A percentile compares a stretch with the other conserved stretches of the same genome.
These are phyloP conservation scores for Eurotiales sp. DNA, from an alignment of 2,329 filamentous ascomycete species.

Conservation along the genomic window DNA sequence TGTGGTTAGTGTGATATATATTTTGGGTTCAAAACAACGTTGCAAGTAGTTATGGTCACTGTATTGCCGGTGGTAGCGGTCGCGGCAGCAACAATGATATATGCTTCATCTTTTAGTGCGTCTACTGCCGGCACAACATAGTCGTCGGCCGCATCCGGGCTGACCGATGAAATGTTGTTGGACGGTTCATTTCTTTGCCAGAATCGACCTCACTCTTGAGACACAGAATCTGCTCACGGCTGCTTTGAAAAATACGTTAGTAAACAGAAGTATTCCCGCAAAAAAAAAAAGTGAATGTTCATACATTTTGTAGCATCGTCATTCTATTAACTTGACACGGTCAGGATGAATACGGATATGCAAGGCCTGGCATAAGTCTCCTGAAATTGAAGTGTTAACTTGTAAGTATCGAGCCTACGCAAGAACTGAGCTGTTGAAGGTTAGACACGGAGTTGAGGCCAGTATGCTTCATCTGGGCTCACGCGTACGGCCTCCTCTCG, in stretches of 20 bases:
- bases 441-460: too few relatives aligned
- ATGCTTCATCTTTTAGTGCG: constrained; percentile 27
- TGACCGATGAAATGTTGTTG: constrained; percentile 22
- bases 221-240: constrained; percentile 16
- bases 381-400: too few relatives aligned
- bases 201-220: constrained; percentile 19
- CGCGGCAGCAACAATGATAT: constrained; percentile 26
- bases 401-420: too few relatives aligned
- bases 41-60: constrained; percentile 28
- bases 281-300: background rate
- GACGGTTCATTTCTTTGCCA: constrained; percentile 14
- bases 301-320: constrained; percentile 19
- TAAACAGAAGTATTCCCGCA: background rate
- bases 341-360: too few relatives aligned
- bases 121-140: constrained; percentile 20
- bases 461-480: too few relatives aligned
- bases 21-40: constrained; percentile 26
- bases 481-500: too few relatives aligned
- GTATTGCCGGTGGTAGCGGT: constrained; percentile 35
- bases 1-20: constrained; percentile 22
- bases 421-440: too few relatives aligned
- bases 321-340: too few relatives aligned
- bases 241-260: constrained; percentile 4
- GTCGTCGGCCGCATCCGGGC: constrained; percentile 17
- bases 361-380: too few relatives aligned